Evolutionary conservation across 202 grass and related monocot species (phyloP).

Genomic region (Digitaria exilis): DNA sequence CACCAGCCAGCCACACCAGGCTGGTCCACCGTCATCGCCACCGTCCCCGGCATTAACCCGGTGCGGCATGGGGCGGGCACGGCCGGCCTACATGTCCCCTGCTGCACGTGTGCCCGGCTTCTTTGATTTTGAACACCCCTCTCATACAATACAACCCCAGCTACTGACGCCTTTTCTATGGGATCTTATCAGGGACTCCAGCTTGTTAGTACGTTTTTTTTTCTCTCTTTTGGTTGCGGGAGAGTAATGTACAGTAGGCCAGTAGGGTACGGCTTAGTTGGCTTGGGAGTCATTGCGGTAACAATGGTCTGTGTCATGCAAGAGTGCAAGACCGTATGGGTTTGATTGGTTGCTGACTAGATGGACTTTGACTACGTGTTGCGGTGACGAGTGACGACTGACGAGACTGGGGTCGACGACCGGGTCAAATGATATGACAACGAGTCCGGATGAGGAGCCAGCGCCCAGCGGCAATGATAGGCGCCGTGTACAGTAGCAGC

Average conservation of each 20-base stretch:
- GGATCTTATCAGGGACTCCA: constrained; percentile 2
- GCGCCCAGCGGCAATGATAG: too few species aligned
- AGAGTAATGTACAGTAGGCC: background rate
- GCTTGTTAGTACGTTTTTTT: background rate
- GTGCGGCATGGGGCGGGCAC: constrained; percentile 16
- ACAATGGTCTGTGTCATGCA: background rate
- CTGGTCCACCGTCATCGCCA: constrained; percentile 12
- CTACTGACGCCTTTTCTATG: background rate
- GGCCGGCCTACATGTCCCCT: constrained; percentile 24
- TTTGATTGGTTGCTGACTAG: constrained; percentile 15
- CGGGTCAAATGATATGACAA: background rate
- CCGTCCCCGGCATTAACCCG: constrained; percentile 9
- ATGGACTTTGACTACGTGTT: background rate
- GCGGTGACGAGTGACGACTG: background rate
- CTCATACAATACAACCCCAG: background rate
- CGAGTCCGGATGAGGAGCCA: background rate
- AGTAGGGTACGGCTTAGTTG: too few species aligned
- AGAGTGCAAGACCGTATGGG: background rate
- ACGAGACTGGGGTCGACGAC: background rate
- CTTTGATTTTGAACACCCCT: too few species aligned
- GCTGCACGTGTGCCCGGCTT: constrained; percentile 33
- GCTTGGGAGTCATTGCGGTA: background rate
- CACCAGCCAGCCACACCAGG: constrained; percentile 4
- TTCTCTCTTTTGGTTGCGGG: background rate
- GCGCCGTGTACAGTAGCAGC: too few species aligned